Evolutionary conservation across 441 rosid genomes (phyloP).

Genomic region (Raphanus hybrid): DNA sequence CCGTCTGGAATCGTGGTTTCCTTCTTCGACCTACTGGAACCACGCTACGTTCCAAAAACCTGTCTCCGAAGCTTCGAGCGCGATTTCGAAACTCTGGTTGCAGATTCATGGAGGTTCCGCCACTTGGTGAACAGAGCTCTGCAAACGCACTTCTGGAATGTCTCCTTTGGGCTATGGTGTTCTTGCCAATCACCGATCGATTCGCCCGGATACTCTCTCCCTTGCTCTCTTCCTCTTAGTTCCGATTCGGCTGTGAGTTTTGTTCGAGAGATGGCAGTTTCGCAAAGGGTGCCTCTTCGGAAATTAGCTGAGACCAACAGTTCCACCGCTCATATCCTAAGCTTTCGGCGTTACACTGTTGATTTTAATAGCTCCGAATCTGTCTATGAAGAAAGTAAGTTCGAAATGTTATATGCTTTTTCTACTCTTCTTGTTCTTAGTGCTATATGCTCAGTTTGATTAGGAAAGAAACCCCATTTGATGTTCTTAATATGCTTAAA

Average conservation of each 20-base stretch:
- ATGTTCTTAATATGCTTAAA: too few relatives aligned
- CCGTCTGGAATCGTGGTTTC: conserved; percentile 20
- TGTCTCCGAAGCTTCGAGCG: conserved; percentile 37
- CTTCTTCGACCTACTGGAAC: conserved; percentile 35
- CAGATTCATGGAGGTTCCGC: conserved; percentile 27
- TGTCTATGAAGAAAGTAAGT: conserved; percentile 34
- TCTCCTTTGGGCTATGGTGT: conserved; percentile 43
- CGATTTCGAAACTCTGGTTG: conserved; percentile 20
- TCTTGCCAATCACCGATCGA: conserved; percentile 31
- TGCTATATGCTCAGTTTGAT: too few relatives aligned
- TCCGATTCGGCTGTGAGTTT: conserved; percentile 29
- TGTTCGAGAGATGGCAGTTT: conserved; percentile 38
- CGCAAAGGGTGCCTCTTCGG: conserved; percentile 17
- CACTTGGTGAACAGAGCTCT: conserved; percentile 39
- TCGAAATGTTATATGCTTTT: neutral
- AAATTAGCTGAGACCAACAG: conserved; percentile 38
- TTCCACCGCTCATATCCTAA: conserved; percentile 37
- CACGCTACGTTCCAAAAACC: conserved; percentile 31
- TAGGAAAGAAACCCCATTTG: too few relatives aligned
- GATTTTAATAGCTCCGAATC: conserved; percentile 20
- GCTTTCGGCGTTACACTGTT: conserved; percentile 39
- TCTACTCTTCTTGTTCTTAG: neutral
- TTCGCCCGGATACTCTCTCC: conserved; percentile 31
- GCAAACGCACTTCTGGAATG: conserved; percentile 35
- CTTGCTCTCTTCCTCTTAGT: conserved; percentile 8